Evolutionary conservation across 805 yeast genomes (phyloP).

Genomic region (Zygosaccharomyces kombuchaensis): DNA sequence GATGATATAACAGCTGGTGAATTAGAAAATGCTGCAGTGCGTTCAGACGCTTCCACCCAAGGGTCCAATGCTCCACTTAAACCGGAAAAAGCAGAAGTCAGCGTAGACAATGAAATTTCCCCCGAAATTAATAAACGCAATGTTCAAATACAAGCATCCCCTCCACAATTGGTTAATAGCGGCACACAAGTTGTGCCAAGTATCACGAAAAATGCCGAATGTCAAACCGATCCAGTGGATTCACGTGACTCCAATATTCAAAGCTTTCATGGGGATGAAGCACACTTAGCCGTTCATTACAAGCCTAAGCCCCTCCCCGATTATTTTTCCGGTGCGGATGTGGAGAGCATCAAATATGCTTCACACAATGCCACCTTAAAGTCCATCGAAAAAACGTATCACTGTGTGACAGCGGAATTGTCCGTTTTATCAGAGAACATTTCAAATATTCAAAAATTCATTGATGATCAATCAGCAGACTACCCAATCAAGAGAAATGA

Average conservation of each 20-base stretch:
- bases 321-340: conserved; percentile 24
- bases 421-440: conserved; percentile 33
- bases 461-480: conserved; percentile 34
- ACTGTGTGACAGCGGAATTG: conserved; percentile 34
- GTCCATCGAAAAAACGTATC: conserved; percentile 28
- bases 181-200: conserved; percentile 9
- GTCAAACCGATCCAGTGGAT: conserved; percentile 21
- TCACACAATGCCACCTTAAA: conserved; percentile 17
- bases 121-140: not conserved
- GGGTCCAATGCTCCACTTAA: not conserved
- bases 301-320: conserved; percentile 19
- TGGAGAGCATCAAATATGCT: conserved; percentile 9
- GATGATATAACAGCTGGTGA: conserved; percentile 22
- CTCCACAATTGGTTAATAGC: conserved; percentile 1
- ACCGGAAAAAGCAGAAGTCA: not conserved
- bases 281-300: conserved; percentile 26
- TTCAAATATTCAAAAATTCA: conserved; percentile 24
- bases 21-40: conserved; percentile 12
- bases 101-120: not conserved
- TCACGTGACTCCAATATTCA: conserved; percentile 15
- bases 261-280: conserved; percentile 36
- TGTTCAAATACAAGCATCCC: not conserved
- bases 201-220: conserved; percentile 7
- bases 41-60: not conserved
- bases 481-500: conserved; percentile 27